These are phyloP conservation scores for Plasmodium coatneyi DNA, from an alignment of 169 alveolate genomes.

Conservation along the genomic window DNA sequence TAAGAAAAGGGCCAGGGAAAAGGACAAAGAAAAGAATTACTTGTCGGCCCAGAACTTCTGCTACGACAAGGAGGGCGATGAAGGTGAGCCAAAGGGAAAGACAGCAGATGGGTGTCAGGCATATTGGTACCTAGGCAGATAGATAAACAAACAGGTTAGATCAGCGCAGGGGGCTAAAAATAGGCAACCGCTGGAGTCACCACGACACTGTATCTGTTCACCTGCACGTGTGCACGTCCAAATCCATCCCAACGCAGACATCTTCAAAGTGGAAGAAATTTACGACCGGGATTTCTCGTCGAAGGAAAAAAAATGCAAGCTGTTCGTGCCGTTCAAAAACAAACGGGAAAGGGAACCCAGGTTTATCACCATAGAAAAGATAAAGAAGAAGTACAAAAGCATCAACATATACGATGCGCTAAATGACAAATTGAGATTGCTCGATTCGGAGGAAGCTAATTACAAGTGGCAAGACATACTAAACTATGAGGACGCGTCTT, in stretches of 20 bases:
- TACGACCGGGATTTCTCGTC: conserved; percentile 65
- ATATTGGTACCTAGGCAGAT: neutral
- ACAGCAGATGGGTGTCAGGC: neutral
- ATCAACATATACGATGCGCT: conserved; percentile 62
- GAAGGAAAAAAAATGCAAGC: conserved; percentile 70
- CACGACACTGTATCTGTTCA: neutral
- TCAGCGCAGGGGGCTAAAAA: neutral
- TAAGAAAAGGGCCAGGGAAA: conserved; percentile 19
- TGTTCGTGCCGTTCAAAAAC: conserved; percentile 64
- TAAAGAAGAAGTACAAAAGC: conserved; percentile 62
- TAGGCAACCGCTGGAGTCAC: neutral
- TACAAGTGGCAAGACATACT: conserved; percentile 68
- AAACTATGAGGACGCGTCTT: conserved; percentile 69
- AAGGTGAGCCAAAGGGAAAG: conserved; percentile 12
- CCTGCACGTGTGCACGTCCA: neutral
- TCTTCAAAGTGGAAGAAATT: conserved; percentile 46
- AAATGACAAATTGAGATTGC: conserved; percentile 44
- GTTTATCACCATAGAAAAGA: conserved; percentile 70
- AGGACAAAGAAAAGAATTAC: conserved; percentile 42
- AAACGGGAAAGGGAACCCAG: conserved; percentile 60
- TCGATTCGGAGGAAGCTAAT: conserved; percentile 52
- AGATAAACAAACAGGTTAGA: neutral
- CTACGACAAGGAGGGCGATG: conserved; percentile 22
- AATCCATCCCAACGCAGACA: conserved; percentile 7
- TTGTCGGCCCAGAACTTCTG: conserved; percentile 46